phyloP scores from a whole-genome alignment of 2,329 filamentous ascomycete genomes.

The Hypoxylon sp. region DNA sequence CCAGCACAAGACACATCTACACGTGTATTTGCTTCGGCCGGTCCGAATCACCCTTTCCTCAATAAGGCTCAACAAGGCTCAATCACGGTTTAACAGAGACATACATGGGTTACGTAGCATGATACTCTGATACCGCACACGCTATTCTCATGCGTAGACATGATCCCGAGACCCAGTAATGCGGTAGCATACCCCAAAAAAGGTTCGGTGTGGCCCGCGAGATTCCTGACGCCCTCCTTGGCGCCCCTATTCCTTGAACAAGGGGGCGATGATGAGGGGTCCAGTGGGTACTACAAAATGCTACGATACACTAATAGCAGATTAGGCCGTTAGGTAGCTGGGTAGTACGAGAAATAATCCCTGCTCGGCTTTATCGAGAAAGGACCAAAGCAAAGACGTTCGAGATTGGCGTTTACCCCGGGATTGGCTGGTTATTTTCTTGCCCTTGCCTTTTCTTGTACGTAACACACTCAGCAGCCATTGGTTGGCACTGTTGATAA shows the following conservation, averaged over 20 bases:
- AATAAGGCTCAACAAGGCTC: not conserved
- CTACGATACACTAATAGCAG: too few relatives aligned
- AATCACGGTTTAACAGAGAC: not conserved
- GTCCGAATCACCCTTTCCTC: conserved; percentile 19
- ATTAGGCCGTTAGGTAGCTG: too few relatives aligned
- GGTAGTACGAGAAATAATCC: not conserved
- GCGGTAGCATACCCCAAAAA: conserved; percentile 39
- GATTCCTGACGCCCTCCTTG: conserved; percentile 1
- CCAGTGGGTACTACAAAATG: conserved; percentile 4
- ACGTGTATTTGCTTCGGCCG: conserved; percentile 25
- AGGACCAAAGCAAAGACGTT: conserved; percentile 22
- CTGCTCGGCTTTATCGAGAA: conserved; percentile 8
- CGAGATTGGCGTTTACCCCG: conserved; percentile 20
- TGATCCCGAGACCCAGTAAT: conserved; percentile 23
- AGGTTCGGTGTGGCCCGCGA: conserved; percentile 39
- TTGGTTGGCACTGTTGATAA: conserved; percentile 29
- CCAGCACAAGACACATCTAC: conserved; percentile 7
- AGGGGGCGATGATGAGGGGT: not conserved
- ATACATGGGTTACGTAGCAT: conserved; percentile 1
- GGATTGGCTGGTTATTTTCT: conserved; percentile 37
- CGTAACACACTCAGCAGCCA: conserved; percentile 28
- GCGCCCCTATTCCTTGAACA: conserved; percentile 17
- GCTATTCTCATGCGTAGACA: not conserved
- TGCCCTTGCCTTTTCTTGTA: conserved; percentile 28
- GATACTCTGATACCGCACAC: not conserved